A percentile compares a stretch with the other conserved stretches of the same genome.
These are phyloP conservation scores for Chlamydomonas sp. DNA, from an alignment of 139 green algal genomes.

Conservation along the genomic window DNA sequence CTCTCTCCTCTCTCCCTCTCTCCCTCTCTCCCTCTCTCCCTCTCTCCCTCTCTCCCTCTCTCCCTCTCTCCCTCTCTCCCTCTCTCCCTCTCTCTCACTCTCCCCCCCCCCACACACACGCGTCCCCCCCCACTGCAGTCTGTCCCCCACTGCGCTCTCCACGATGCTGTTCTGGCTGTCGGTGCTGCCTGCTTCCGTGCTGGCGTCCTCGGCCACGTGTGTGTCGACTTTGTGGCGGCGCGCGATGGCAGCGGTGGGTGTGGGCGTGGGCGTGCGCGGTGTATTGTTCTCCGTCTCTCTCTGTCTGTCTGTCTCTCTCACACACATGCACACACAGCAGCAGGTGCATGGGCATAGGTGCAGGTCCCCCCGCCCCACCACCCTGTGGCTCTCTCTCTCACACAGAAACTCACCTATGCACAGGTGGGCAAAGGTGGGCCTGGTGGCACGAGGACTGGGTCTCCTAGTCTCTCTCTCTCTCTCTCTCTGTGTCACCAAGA, in stretches of 20 bases:
- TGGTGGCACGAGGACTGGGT: too few species aligned
- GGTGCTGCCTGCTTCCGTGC: conserved; percentile 22
- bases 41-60: not conserved
- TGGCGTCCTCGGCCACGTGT: conserved; percentile 48
- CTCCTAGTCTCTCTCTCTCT: too few species aligned
- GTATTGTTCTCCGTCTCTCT: conserved; percentile 31
- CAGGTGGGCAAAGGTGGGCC: too few species aligned
- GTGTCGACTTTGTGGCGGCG: conserved; percentile 50
- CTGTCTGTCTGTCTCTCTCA: conserved; percentile 15
- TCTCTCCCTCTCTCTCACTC: not conserved
- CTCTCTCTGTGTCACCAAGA: too few species aligned
- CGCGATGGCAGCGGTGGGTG: not conserved
- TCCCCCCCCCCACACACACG: not conserved
- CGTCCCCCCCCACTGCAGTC: conserved; percentile 29
- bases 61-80: not conserved
- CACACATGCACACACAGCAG: not conserved
- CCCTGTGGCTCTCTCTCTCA: too few species aligned
- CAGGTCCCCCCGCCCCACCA: too few species aligned
- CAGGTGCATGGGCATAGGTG: not conserved
- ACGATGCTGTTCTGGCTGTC: conserved; percentile 36
- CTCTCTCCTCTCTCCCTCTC: not conserved
- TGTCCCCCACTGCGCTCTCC: conserved; percentile 43
- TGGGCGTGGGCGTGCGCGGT: conserved; percentile 18
- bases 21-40: not conserved
- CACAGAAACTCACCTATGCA: too few species aligned